Base-by-base conservation (phyloP, 2,329 filamentous ascomycete genomes). In the Cryphonectria carpinicola region DNA sequence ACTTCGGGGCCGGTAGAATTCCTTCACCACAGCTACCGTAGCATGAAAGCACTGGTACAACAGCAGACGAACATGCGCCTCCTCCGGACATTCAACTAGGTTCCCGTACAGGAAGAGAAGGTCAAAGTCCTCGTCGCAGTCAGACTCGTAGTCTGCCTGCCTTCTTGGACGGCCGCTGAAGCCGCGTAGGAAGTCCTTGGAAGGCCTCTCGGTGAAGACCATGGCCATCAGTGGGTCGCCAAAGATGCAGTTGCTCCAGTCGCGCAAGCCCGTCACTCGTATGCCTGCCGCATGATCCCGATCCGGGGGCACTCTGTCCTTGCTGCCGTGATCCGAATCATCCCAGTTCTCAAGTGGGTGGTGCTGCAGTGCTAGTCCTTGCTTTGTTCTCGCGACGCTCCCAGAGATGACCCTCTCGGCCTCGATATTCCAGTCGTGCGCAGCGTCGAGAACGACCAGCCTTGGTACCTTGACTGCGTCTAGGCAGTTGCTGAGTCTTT, bases 31-130 rank as follows among this genome's bases (percentile, higher is more conserved):
- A 54, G 80, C 78, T 5, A 84, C 82, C 0, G 85, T 80, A 4
- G 86, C 84, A 73, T 89, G 86, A 76, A 88, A 90, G 75, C 86
- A 87, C 72, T 86, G 83, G 78, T 90, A 90, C 3, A 90, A 77
- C 2, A 90, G 77, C 8, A 88, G 75, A 14, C 88, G 82, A 2
- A 83, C 78, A n/a, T 79, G 75, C 0, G 81, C 82, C 70, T 82
- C 82, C n/a, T 80, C 78, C 28, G 76, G 75, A 71, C 84, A 83
- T 61, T 86, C 82, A 61, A 87, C 78, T 1, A 84, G 72, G 25
- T 77, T 46, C 41, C 74, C 22, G 19, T 56, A 62, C 43, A 60
- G 37, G 11, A 28, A 25, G 7, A 11, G 8, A 8, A 74, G 69
- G 17, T 72, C n/a, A 19, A 25, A 17, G 32, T 60, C 61, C 19